Conservation (phyloP, 1,284 basidiomycete genomes). For the Omphalotus olearius region DNA sequence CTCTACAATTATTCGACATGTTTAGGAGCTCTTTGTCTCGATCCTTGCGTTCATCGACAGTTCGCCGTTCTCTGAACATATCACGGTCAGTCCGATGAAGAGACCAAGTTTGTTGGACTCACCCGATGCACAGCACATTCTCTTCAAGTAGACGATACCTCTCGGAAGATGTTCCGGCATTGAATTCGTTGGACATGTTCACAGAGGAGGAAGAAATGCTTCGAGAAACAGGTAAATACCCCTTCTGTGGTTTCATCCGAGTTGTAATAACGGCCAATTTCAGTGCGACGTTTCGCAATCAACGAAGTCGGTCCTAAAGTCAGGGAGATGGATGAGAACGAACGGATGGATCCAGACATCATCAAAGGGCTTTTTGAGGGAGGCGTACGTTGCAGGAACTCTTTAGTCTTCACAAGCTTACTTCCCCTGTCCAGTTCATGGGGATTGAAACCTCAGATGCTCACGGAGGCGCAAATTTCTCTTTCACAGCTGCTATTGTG, state of each 20-base stretch:
- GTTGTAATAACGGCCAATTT: neutral
- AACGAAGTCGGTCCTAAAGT: slow-evolving; percentile 91
- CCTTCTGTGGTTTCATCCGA: neutral
- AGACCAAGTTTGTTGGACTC: neutral
- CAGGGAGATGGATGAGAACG: slow-evolving; percentile 96
- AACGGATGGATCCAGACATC: slow-evolving; percentile 88
- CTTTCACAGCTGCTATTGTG: slow-evolving; percentile 95
- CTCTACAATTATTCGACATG: slow-evolving; percentile 16
- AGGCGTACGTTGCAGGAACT: slow-evolving; percentile 58
- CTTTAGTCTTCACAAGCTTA: neutral
- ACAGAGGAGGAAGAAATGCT: slow-evolving; percentile 93
- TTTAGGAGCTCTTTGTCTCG: slow-evolving; percentile 20
- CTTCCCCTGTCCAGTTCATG: slow-evolving; percentile 68
- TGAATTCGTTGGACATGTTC: slow-evolving; percentile 73
- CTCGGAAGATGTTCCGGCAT: slow-evolving; percentile 23
- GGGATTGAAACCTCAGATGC: slow-evolving; percentile 90
- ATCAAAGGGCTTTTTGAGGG: slow-evolving; percentile 94
- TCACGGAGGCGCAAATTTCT: slow-evolving; percentile 84
- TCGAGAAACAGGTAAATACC: slow-evolving; percentile 71
- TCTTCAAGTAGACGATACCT: slow-evolving; percentile 34
- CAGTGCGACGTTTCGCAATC: slow-evolving; percentile 84
- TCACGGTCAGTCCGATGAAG: slow-evolving; percentile 1
- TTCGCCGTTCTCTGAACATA: neutral
- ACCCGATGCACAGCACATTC: slow-evolving; percentile 30
- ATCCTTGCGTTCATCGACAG: slow-evolving; percentile 1